These are phyloP conservation scores for Aspergillus novoparasiticus DNA, from an alignment of 2,329 filamentous ascomycete species.

Conservation along the genomic window DNA sequence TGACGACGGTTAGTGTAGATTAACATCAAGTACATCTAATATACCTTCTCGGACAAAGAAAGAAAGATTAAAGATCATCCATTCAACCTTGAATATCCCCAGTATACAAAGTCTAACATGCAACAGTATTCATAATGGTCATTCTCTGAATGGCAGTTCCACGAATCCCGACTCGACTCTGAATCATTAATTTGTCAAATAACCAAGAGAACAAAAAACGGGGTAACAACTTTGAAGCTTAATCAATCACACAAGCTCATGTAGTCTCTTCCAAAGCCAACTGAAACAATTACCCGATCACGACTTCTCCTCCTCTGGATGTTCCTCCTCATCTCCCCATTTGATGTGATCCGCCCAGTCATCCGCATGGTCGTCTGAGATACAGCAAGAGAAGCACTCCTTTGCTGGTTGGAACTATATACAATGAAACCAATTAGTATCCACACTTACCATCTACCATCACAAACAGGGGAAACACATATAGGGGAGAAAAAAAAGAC, in stretches of 20 bases:
- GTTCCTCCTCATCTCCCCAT: not conserved
- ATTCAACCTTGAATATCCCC: not conserved
- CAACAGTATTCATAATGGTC: not conserved
- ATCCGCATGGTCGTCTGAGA: not conserved
- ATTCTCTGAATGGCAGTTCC: not conserved
- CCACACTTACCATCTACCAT: not conserved
- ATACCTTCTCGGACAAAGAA: no score
- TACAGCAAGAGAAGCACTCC: not conserved
- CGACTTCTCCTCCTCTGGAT: not conserved
- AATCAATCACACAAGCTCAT: no score
- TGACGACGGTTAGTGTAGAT: no score
- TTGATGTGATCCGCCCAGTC: not conserved
- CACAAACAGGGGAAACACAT: not conserved
- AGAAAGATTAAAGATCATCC: not conserved
- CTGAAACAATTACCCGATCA: not conserved
- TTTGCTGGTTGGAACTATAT: not conserved
- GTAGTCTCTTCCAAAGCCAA: not conserved
- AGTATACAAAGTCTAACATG: not conserved
- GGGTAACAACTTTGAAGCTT: no score
- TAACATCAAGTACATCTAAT: no score
- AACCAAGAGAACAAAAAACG: no score
- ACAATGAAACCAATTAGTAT: not conserved
- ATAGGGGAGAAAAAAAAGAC: not conserved
- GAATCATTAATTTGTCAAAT: not conserved
- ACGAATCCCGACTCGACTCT: no score